Evolutionary conservation across 2,329 filamentous ascomycete species (phyloP).

Genomic region (Trichoderma simmonsii): DNA sequence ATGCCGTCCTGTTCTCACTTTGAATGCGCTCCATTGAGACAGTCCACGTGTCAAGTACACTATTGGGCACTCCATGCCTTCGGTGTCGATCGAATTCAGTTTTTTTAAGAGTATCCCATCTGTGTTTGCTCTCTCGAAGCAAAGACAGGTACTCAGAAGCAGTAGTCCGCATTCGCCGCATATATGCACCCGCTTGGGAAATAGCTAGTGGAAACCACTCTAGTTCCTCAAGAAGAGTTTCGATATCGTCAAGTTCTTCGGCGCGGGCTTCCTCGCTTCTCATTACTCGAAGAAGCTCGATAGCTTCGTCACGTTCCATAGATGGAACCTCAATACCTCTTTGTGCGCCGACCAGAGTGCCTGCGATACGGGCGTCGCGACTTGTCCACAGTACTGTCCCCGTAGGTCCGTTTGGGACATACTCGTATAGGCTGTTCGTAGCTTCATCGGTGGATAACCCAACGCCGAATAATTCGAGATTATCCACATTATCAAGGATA

Average conservation of each 20-base stretch:
- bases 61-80: background rate
- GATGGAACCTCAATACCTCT: background rate
- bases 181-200: background rate
- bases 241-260: background rate
- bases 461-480: background rate
- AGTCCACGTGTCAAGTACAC: background rate
- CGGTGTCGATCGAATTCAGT: background rate
- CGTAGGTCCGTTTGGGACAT: background rate
- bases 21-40: background rate
- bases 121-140: background rate
- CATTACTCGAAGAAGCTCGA: background rate
- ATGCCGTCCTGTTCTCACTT: background rate
- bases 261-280: background rate
- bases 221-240: rapidly evolving
- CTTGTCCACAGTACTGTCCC: background rate
- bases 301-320: background rate
- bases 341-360: background rate
- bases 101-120: background rate
- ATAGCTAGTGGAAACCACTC: background rate
- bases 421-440: background rate
- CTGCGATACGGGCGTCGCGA: background rate
- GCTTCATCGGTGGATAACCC: background rate
- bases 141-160: background rate
- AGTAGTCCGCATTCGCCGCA: background rate
- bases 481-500: background rate